Evolutionary conservation across 768 basidiomycete genomes (phyloP).

Genomic region (Dacryopinax primogenitus): DNA sequence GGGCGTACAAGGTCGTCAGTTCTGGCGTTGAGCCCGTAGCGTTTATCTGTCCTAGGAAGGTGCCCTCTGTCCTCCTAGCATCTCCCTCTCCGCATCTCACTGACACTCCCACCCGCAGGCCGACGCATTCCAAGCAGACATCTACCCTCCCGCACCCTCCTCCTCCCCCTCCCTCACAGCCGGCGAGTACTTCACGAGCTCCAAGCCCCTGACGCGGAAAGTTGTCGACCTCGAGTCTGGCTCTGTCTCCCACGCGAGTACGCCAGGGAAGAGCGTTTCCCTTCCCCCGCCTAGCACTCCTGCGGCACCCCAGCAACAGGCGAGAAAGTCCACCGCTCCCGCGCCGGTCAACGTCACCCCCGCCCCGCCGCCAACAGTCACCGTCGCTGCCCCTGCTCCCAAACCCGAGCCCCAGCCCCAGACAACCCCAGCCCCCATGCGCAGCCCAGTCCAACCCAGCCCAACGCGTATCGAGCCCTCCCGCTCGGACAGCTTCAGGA

Average conservation of each 20-base stretch:
- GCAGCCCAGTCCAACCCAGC: conserved; percentile 11
- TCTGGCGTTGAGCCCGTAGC: conserved; percentile 73
- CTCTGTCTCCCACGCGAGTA: conserved; percentile 21
- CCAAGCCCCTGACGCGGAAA: conserved; percentile 66
- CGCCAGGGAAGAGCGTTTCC: conserved; percentile 19
- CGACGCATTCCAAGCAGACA: conserved; percentile 93
- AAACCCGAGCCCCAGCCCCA: conserved; percentile 28
- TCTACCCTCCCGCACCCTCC: conserved; percentile 85
- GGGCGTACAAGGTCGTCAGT: conserved; percentile 77
- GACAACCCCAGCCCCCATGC: conserved; percentile 16
- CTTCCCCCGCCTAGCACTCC: conserved; percentile 27
- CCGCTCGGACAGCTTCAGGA: conserved; percentile 10
- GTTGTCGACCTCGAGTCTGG: conserved; percentile 70
- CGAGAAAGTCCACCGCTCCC: conserved; percentile 19
- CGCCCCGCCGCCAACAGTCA: conserved; percentile 20
- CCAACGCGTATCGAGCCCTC: conserved; percentile 1
- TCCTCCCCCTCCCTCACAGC: conserved; percentile 66
- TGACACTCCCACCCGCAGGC: conserved; percentile 37
- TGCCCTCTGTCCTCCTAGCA: conserved; percentile 25
- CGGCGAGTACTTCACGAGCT: conserved; percentile 66
- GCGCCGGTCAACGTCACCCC: too few relatives aligned
- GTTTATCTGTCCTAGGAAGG: conserved; percentile 91
- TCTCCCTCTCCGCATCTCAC: conserved; percentile 1
- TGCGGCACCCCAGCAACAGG: conserved; percentile 20
- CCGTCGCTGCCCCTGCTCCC: conserved; percentile 21